Conservation (phyloP, 2,329 filamentous ascomycete species). For the Paracorniculantispora psalliotae region DNA sequence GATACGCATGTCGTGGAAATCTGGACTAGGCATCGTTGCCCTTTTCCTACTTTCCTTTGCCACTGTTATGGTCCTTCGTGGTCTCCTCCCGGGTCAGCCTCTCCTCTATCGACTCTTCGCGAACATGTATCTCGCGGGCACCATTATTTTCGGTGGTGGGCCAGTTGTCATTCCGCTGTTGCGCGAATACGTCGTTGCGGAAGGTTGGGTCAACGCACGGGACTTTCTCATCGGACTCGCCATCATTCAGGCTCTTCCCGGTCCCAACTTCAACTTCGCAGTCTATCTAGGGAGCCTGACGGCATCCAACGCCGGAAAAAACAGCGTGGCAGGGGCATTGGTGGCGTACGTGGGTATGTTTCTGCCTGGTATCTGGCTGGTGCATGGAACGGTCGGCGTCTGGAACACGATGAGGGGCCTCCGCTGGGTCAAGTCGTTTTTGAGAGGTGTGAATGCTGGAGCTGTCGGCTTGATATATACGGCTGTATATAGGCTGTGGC, state of each 20-base stretch:
- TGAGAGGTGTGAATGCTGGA: conserved; percentile 54
- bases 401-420: conserved; percentile 47
- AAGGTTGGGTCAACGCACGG: conserved; percentile 64
- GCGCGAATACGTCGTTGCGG: conserved; percentile 57
- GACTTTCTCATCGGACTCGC: conserved; percentile 71
- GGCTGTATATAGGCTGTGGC: conserved; percentile 58
- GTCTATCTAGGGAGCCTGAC: conserved; percentile 52
- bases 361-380: conserved; percentile 42
- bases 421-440: conserved; percentile 41
- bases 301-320: conserved; percentile 32
- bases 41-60: conserved; percentile 54
- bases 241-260: conserved; percentile 64
- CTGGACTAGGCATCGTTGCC: conserved; percentile 36
- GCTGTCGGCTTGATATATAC: conserved; percentile 60
- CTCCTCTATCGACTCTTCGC: conserved; percentile 59
- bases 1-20: conserved; percentile 41
- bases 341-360: conserved; percentile 52
- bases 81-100: conserved; percentile 28
- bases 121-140: conserved; percentile 70
- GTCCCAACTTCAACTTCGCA: conserved; percentile 46
- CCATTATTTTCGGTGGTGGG: conserved; percentile 61
- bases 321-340: conserved; percentile 41
- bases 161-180: conserved; percentile 62
- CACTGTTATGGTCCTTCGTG: conserved; percentile 47
- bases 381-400: conserved; percentile 48